These are phyloP conservation scores for Aureobasidium uvarum DNA, from an alignment of 2,329 filamentous ascomycete genomes.

Conservation along the genomic window DNA sequence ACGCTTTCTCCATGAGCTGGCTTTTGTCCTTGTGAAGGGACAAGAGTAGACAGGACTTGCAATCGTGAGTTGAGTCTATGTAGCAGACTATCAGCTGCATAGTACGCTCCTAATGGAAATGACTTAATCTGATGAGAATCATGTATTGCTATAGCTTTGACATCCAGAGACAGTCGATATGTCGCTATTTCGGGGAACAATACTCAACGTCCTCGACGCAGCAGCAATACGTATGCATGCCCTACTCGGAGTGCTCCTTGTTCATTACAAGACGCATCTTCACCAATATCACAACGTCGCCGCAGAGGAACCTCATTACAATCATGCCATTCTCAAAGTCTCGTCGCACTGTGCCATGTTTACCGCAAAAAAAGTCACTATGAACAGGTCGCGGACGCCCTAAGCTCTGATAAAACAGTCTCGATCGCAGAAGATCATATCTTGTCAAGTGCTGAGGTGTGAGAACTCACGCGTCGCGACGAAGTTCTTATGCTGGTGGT, in stretches of 20 bases:
- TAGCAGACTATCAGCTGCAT: not conserved
- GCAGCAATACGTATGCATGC: not conserved
- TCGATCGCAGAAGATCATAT: not conserved
- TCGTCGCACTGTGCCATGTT: not conserved
- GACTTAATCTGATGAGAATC: not conserved
- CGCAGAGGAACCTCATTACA: not conserved
- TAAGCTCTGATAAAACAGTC: not conserved
- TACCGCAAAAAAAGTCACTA: not conserved
- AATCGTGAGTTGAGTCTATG: not conserved
- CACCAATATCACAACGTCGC: not conserved
- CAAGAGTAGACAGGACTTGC: not conserved
- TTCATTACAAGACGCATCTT: not conserved
- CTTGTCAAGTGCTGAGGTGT: no score
- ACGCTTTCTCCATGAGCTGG: not conserved
- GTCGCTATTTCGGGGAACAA: conserved; percentile 3
- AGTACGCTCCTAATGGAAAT: no score
- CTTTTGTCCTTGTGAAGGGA: not conserved
- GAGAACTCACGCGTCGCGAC: no score
- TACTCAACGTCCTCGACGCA: not conserved
- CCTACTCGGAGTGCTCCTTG: not conserved
- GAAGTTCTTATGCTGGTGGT: not conserved
- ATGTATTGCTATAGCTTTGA: not conserved
- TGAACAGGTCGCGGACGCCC: not conserved
- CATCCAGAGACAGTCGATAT: not conserved
- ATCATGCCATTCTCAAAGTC: not conserved